Percentiles rank a stretch among this genome's conserved stretches.
phyloP scores from a whole-genome alignment of 2,329 filamentous ascomycete genomes.

The Akanthomyces dipterigenus region DNA sequence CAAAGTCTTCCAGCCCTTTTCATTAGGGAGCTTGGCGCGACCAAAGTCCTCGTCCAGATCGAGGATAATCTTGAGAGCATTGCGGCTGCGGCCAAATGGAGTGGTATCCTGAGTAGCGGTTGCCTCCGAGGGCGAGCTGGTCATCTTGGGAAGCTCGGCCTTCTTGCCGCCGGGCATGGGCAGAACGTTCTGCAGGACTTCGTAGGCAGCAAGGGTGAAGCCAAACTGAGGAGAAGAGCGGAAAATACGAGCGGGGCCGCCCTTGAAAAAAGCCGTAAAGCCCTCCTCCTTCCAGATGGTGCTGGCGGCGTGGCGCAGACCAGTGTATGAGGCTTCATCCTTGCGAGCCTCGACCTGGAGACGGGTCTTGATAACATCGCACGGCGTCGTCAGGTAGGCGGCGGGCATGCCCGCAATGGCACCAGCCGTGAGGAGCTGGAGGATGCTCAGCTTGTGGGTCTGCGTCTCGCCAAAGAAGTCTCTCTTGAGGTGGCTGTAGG shows the following conservation, averaged over 20 bases:
- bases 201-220: constrained; percentile 93
- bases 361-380: constrained; percentile 98
- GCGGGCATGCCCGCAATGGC: constrained; percentile 91
- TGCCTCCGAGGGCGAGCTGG: constrained; percentile 56
- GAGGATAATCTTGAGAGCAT: constrained; percentile 90
- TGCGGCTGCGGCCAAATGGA: constrained; percentile 61
- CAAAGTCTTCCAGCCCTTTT: constrained; percentile 46
- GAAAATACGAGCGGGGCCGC: constrained; percentile 88
- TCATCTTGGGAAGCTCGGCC: constrained; percentile 43
- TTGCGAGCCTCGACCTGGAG: constrained; percentile 96
- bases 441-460: constrained; percentile 79
- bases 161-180: constrained; percentile 66
- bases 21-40: constrained; percentile 54
- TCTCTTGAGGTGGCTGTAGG: constrained; percentile 89
- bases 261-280: constrained; percentile 97
- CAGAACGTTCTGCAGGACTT: constrained; percentile 74
- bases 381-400: constrained; percentile 92
- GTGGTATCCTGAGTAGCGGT: constrained; percentile 35
- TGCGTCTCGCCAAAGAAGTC: constrained; percentile 87
- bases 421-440: constrained; percentile 89
- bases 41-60: constrained; percentile 94
- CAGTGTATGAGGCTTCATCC: constrained; percentile 82
- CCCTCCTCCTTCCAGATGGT: constrained; percentile 89
- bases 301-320: constrained; percentile 74
- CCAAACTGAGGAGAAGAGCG: constrained; percentile 96